Base-by-base conservation (phyloP, 768 basidiomycete genomes). In the Trametes cingulata region DNA sequence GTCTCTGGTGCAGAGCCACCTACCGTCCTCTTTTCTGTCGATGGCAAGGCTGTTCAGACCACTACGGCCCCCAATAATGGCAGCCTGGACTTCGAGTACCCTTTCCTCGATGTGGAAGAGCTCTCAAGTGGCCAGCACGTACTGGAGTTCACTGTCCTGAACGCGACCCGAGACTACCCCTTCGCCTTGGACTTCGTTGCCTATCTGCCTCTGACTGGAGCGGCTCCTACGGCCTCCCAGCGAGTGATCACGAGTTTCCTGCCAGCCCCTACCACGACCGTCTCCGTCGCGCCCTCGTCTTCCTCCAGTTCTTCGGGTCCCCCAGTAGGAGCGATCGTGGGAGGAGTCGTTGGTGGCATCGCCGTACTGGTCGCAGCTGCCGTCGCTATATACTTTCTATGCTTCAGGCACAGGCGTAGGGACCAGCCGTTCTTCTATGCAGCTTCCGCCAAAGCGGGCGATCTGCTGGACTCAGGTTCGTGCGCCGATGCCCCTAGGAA, bases 321-420 rank as follows among this genome's bases (percentile, higher is more conserved):
- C 12, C 58, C 50, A 25, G 62, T 61, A 1, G 65, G 62, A 2
- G 62, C 65, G 1, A 66, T 66, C 36, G 65, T 63, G 2, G 65
- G 65, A 7, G 65, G 65, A 8, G 61, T 66, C 17, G 48, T 63
- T 7, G 65, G 61, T 15, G 65, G 65, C 12, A 25, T 66, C 9
- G 62, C 56, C 5, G 40, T 62, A 9, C 41, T 65, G 6, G 50
- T 60, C 3, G 60, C 37, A 7, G 52, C 52, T 6, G 50, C 35
- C 6, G 27, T 65, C 5, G 56, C 52, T 2, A 39, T 61, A 6
- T 61, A 51, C 52, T 52, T 64, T 46, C n/a, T 58, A 17, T 61
- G 51, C 41, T 58, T 54, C 46, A 41, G 63, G 15, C 59, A 52
- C 25, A 40, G 63, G 39, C 33, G 52, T 10, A 56, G 22, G 10